Base-by-base conservation (phyloP, 169 alveolate genomes). In the Plasmodium gallinaceum region DNA sequence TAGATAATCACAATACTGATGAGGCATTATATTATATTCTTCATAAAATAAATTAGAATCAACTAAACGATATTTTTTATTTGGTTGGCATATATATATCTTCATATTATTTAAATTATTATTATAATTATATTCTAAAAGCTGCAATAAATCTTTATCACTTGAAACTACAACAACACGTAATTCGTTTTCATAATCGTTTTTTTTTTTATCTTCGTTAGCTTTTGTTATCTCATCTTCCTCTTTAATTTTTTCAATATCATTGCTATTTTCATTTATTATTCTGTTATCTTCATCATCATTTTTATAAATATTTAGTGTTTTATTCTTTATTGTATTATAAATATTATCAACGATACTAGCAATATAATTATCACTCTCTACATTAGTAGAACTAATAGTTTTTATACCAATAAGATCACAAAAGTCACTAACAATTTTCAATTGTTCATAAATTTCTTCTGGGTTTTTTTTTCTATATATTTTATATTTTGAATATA, bases 341-440 rank as follows among this genome's bases (percentile, higher is more conserved):
- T 76, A 26, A 20, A 94, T 68, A 62, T 72, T 83, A 51, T 57
- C 90, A 5, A 94, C 93, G 70, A 94, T 73, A 8, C 78, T 61
- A 9, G 96, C 92, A 9, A 94, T 94, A 57, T 92, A 90, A 61
- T 94, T 94, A 60, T 94, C 96, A 37, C 95, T 94, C 70, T 94
- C 96, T 9, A 94, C 92, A 48, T 92, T 52, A 1, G 90, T 74
- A 6, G 93, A 43, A n/a, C 62, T 80, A 74, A 94, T 88, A 12
- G 92, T 88, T 39, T 94, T 94, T 0, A 94, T 89, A 5, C 96
- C 96, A n/a, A 92, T 74, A 14, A 90, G 64, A 22, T 93, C 93
- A 46, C 96, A 94, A 57, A 92, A 94, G 48, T 94, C 94, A 54
- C 91, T 87, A 42, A 92, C 94, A 88, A 93, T 88, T 69, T 76